Evolutionary conservation across 495 filamentous ascomycete species (phyloP).

Genomic region (Xylaria scruposa): DNA sequence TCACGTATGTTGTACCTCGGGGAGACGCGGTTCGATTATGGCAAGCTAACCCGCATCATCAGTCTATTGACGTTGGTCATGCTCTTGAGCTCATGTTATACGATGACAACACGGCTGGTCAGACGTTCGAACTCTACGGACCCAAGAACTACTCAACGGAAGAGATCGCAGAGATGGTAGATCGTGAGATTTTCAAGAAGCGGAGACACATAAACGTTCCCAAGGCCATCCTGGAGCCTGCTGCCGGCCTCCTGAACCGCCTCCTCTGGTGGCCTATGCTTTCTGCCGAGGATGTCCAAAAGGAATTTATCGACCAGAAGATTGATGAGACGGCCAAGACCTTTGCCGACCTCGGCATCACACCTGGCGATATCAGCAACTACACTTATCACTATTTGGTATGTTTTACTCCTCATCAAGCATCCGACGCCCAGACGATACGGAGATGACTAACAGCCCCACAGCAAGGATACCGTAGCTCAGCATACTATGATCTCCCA

Average conservation of each 20-base stretch:
- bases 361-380: slow-evolving; percentile 79
- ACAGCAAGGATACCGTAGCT: slow-evolving; percentile 83
- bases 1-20: slow-evolving; percentile 67
- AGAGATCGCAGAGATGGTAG: slow-evolving; percentile 86
- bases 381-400: slow-evolving; percentile 93
- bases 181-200: slow-evolving; percentile 89
- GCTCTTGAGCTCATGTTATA: slow-evolving; percentile 88
- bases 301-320: slow-evolving; percentile 91
- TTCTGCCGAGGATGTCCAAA: slow-evolving; percentile 87
- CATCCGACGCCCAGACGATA: background rate
- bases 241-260: slow-evolving; percentile 75
- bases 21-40: slow-evolving; percentile 17
- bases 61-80: slow-evolving; percentile 87
- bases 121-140: slow-evolving; percentile 95
- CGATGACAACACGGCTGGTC: slow-evolving; percentile 84
- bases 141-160: slow-evolving; percentile 89
- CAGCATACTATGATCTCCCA: slow-evolving; percentile 87
- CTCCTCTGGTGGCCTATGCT: slow-evolving; percentile 85
- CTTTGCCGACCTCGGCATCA: slow-evolving; percentile 90
- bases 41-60: slow-evolving; percentile 31
- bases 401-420: slow-evolving; percentile 46
- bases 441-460: slow-evolving; percentile 38
- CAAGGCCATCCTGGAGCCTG: slow-evolving; percentile 74
- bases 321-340: slow-evolving; percentile 94
- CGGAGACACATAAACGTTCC: slow-evolving; percentile 92